These are phyloP conservation scores for Azolla pinnata DNA, from an alignment of 75 land plant species.

Conservation along the genomic window DNA sequence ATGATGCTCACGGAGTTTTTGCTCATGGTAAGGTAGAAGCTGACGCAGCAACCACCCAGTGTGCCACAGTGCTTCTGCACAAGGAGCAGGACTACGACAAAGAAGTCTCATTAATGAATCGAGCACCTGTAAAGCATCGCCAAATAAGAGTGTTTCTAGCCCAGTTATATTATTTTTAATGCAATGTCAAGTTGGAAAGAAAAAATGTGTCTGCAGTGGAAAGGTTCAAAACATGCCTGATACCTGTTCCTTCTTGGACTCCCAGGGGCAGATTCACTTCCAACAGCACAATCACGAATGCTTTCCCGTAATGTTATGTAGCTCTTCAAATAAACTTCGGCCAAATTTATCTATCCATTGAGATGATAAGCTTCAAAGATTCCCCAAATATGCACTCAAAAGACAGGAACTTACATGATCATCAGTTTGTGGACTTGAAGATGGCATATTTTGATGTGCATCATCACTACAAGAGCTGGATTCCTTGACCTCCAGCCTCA, in stretches of 20 bases:
- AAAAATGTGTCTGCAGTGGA: background rate
- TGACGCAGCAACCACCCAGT: constrained; percentile 87
- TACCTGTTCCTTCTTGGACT: constrained; percentile 9
- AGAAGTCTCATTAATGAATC: constrained; percentile 62
- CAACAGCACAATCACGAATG: background rate
- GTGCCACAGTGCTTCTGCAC: constrained; percentile 78
- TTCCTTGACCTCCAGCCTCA: too few species aligned
- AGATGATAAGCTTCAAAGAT: too few species aligned
- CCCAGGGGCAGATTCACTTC: background rate
- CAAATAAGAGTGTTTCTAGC: too few species aligned
- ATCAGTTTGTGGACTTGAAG: too few species aligned
- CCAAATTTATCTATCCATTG: too few species aligned
- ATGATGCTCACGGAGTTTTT: constrained; percentile 48
- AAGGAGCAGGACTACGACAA: constrained; percentile 55
- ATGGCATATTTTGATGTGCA: too few species aligned
- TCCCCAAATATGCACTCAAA: too few species aligned
- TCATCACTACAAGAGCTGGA: too few species aligned
- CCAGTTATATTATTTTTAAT: too few species aligned
- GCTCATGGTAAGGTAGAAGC: constrained; percentile 66
- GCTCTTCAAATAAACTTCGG: too few species aligned
- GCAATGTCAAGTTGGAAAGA: too few species aligned
- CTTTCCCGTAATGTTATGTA: background rate
- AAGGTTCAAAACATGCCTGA: constrained; percentile 7
- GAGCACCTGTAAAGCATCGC: constrained; percentile 70
- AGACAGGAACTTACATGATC: too few species aligned